phyloP scores from a whole-genome alignment of 805 yeast species.

The Barnettozyma salicaria region DNA sequence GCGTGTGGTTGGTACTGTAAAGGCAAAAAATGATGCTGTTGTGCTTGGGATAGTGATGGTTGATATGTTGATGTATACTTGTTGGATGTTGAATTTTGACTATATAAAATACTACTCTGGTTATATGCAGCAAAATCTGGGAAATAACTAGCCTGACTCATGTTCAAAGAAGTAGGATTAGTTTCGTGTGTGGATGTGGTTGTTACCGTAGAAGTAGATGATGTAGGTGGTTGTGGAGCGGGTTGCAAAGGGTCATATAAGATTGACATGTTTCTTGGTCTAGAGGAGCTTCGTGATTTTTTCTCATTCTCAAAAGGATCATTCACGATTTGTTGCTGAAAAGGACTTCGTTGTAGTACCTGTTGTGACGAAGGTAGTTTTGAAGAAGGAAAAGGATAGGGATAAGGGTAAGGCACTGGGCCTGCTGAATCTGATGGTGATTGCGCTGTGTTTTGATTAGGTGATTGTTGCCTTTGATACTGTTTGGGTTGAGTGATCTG shows the following conservation, averaged over 20 bases:
- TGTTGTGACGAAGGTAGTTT: conserved; percentile 6
- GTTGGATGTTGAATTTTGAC: background rate
- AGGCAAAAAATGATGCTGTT: conserved; percentile 15
- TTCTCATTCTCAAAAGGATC: conserved; percentile 23
- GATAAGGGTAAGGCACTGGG: conserved; percentile 23
- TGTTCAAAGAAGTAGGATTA: conserved; percentile 6
- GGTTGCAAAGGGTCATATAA: conserved; percentile 26
- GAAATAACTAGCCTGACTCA: conserved; percentile 13
- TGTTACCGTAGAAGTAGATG: conserved; percentile 11
- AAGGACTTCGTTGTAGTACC: conserved; percentile 6
- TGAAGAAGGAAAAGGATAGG: conserved; percentile 19
- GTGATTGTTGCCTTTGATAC: conserved; percentile 5
- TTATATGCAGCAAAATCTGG: conserved; percentile 18
- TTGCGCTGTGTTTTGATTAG: conserved; percentile 2
- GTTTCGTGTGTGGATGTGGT: conserved; percentile 12
- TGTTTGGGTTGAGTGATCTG: background rate
- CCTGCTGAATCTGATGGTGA: conserved; percentile 14
- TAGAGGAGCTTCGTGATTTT: conserved; percentile 18
- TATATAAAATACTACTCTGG: conserved; percentile 8
- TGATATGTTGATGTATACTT: background rate
- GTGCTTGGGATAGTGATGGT: background rate
- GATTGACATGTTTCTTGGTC: conserved; percentile 24
- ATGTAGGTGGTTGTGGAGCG: conserved; percentile 11
- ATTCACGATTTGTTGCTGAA: conserved; percentile 15
- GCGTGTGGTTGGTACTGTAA: conserved; percentile 6